phyloP scores from a whole-genome alignment of 2,329 filamentous ascomycete species.

The Diplocarpon rosae region DNA sequence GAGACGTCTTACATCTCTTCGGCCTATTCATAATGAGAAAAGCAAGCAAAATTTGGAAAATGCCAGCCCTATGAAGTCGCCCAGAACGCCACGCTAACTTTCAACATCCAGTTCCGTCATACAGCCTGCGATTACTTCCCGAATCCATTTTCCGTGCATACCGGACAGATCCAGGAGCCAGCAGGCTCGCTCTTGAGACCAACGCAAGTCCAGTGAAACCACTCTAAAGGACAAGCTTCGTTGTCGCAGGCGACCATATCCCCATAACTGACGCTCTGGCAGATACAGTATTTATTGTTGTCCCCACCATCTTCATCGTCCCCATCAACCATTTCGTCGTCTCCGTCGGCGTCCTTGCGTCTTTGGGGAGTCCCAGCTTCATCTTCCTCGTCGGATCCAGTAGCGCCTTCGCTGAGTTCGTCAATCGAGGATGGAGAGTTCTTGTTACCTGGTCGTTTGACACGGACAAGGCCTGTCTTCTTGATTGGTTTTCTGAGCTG shows the following conservation, averaged over 20 bases:
- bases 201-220: slow-evolving; percentile 77
- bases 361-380: slow-evolving; percentile 27
- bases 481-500: slow-evolving; percentile 19
- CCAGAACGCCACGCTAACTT: slow-evolving; percentile 1
- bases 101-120: not conserved
- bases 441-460: slow-evolving; percentile 42
- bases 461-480: slow-evolving; percentile 51
- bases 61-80: no score
- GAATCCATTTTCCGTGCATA: slow-evolving; percentile 33
- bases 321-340: slow-evolving; percentile 39
- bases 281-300: slow-evolving; percentile 69
- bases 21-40: no score
- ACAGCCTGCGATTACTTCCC: not conserved
- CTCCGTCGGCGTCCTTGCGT: slow-evolving; percentile 41
- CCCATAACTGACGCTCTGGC: slow-evolving; percentile 73
- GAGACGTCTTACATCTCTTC: no score
- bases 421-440: slow-evolving; percentile 53
- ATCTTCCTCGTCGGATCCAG: slow-evolving; percentile 43
- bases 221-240: slow-evolving; percentile 68
- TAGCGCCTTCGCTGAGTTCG: slow-evolving; percentile 53
- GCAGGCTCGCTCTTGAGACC: slow-evolving; percentile 57
- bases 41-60: no score
- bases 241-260: slow-evolving; percentile 89
- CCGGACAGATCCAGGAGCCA: slow-evolving; percentile 57
- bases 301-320: slow-evolving; percentile 66